Evolutionary conservation across 2,329 filamentous ascomycete species (phyloP).

Genomic region (Aureobasidium lini): DNA sequence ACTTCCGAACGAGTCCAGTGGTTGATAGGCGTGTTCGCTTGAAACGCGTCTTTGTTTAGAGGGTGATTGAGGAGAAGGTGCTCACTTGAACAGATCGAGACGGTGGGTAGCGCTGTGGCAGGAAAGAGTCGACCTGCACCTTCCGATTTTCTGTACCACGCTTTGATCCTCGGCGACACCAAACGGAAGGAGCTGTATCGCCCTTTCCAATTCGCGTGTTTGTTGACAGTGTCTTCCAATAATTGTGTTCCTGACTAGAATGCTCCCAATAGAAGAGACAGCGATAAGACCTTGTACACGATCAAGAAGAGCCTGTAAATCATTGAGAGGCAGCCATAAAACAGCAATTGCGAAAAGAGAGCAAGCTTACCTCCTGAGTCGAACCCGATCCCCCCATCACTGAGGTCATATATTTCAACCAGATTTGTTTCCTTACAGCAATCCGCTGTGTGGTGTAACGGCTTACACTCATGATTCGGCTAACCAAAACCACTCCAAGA

Average conservation of each 20-base stretch:
- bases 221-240: no score
- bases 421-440: not conserved
- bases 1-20: not conserved
- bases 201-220: no score
- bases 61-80: not conserved
- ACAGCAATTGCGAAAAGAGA: not conserved
- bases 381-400: not conserved
- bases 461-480: not conserved
- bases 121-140: not conserved
- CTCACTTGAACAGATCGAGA: not conserved
- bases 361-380: not conserved
- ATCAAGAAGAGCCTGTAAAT: no score
- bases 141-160: not conserved
- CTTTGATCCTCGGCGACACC: no score
- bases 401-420: not conserved
- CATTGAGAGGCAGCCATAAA: not conserved
- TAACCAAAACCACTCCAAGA: not conserved
- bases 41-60: no score
- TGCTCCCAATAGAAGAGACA: no score
- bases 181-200: no score
- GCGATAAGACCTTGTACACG: no score
- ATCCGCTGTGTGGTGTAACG: not conserved
- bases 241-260: no score
- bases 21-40: not conserved
- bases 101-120: not conserved